Evolutionary conservation across 331 rosid genomes (phyloP).

Genomic region (Saraca asoca): DNA sequence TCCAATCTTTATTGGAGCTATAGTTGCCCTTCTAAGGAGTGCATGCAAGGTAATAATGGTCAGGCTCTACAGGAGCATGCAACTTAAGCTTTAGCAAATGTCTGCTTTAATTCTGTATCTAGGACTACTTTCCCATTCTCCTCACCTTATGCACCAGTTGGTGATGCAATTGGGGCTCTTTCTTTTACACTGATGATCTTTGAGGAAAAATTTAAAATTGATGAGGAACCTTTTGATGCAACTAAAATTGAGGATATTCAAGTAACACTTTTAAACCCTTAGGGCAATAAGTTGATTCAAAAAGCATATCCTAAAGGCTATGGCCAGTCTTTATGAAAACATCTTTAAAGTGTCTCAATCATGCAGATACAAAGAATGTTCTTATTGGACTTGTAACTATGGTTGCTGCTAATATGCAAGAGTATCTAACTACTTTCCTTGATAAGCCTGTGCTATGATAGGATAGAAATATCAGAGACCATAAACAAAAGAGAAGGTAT

Average conservation of each 20-base stretch:
- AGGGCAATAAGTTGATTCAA: slow-evolving; percentile 73
- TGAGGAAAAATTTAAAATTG: slow-evolving; percentile 54
- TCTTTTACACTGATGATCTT: slow-evolving; percentile 89
- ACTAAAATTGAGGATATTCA: too few species aligned
- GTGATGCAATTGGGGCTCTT: slow-evolving; percentile 94
- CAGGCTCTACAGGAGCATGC: too few species aligned
- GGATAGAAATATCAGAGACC: slow-evolving; percentile 80
- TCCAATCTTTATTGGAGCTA: too few species aligned
- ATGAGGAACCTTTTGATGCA: slow-evolving; percentile 61
- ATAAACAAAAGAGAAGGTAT: too few species aligned
- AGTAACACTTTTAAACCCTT: slow-evolving; percentile 73
- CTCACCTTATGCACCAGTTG: slow-evolving; percentile 73
- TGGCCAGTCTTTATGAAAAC: slow-evolving; percentile 96
- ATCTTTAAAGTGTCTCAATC: too few species aligned
- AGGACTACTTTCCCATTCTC: slow-evolving; percentile 85
- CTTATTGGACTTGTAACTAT: slow-evolving; percentile 85
- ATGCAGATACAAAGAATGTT: slow-evolving; percentile 85
- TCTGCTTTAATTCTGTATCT: slow-evolving; percentile 77
- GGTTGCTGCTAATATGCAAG: slow-evolving; percentile 87
- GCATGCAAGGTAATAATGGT: too few species aligned
- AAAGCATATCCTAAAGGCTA: slow-evolving; percentile 92
- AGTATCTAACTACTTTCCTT: slow-evolving; percentile 64
- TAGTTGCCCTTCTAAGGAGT: too few species aligned
- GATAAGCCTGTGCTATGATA: slow-evolving; percentile 79
- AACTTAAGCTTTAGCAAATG: too few species aligned